These are phyloP conservation scores for Claviceps pazoutovae DNA, from an alignment of 2,329 filamentous ascomycete species.

Conservation along the genomic window DNA sequence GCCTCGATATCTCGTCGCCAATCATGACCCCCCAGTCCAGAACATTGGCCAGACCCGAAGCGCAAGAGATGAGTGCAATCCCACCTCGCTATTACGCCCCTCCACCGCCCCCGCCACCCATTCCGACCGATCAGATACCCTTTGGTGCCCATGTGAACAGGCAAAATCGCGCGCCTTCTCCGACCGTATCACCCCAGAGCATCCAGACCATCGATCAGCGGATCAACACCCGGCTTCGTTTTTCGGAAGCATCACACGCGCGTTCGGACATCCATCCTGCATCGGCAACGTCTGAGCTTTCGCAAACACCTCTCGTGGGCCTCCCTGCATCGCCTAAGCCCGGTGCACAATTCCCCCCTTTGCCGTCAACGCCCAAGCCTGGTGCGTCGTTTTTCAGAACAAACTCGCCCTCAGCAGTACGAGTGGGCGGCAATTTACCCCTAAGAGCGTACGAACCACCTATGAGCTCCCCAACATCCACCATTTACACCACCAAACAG, in stretches of 20 bases:
- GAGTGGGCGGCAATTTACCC: conserved; percentile 42
- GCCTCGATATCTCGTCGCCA: conserved; percentile 47
- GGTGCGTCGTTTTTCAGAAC: conserved; percentile 34
- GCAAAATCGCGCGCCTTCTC: conserved; percentile 13
- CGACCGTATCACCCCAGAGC: conserved; percentile 27
- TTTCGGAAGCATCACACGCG: conserved; percentile 22
- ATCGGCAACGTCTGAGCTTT: conserved; percentile 38
- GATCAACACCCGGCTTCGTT: conserved; percentile 27
- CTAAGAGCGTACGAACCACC: conserved; percentile 49
- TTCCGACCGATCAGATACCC: conserved; percentile 33
- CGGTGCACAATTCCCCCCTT: conserved; percentile 20
- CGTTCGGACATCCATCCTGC: conserved; percentile 32
- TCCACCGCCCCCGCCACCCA: conserved; percentile 41
- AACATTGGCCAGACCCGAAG: conserved; percentile 41
- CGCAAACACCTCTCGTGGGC: conserved; percentile 36
- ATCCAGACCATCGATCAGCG: conserved; percentile 41
- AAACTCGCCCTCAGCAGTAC: conserved; percentile 39
- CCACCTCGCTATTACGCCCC: conserved; percentile 45
- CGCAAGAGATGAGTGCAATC: conserved; percentile 43
- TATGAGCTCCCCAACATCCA: conserved; percentile 34
- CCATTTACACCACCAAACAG: conserved; percentile 41
- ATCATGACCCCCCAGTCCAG: conserved; percentile 50
- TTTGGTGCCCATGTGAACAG: conserved; percentile 15
- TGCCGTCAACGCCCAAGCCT: conserved; percentile 37
- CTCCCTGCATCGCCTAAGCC: conserved; percentile 31